Percentiles rank a stretch among this genome's conserved stretches.
Conservation (phyloP, 108 stramenopile species). For the Chaetoceros muelleri region DNA sequence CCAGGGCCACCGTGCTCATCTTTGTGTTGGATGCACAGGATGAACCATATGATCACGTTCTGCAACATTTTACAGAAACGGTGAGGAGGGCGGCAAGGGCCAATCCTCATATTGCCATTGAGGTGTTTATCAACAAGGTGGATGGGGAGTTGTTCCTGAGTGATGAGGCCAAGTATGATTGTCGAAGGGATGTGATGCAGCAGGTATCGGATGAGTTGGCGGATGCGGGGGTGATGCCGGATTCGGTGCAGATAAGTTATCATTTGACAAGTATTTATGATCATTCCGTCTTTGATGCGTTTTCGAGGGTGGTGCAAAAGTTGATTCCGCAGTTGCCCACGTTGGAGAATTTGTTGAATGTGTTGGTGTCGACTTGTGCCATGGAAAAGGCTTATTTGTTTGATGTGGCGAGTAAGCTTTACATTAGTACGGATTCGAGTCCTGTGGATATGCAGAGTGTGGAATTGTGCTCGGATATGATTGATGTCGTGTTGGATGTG, state of each 20-base stretch:
- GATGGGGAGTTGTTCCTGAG: slow-evolving; percentile 97
- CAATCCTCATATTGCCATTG: slow-evolving; percentile 84
- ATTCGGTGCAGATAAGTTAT: slow-evolving; percentile 75
- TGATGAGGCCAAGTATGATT: slow-evolving; percentile 96
- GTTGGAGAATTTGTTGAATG: slow-evolving; percentile 90
- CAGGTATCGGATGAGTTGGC: slow-evolving; percentile 78
- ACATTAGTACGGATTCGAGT: slow-evolving; percentile 93
- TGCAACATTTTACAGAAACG: slow-evolving; percentile 80
- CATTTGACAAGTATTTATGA: slow-evolving; percentile 94
- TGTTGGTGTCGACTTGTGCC: slow-evolving; percentile 82
- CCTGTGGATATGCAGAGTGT: slow-evolving; percentile 94
- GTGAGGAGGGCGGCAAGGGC: slow-evolving; percentile 70
- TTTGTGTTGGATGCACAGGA: slow-evolving; percentile 88
- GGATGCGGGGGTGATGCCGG: slow-evolving; percentile 74
- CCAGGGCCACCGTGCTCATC: slow-evolving; percentile 55
- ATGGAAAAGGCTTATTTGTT: slow-evolving; percentile 98
- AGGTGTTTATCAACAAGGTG: slow-evolving; percentile 99
- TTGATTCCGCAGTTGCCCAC: slow-evolving; percentile 91
- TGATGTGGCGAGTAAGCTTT: slow-evolving; percentile 95
- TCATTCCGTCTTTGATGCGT: slow-evolving; percentile 96
- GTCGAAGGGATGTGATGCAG: slow-evolving; percentile 84
- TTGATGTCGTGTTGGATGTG: slow-evolving; percentile 98
- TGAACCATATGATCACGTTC: slow-evolving; percentile 83
- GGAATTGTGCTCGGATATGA: slow-evolving; percentile 98
- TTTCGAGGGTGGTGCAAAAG: slow-evolving; percentile 83